These are phyloP conservation scores for Zasmidium citrigriseum DNA, from an alignment of 2,329 filamentous ascomycete species.

Conservation along the genomic window DNA sequence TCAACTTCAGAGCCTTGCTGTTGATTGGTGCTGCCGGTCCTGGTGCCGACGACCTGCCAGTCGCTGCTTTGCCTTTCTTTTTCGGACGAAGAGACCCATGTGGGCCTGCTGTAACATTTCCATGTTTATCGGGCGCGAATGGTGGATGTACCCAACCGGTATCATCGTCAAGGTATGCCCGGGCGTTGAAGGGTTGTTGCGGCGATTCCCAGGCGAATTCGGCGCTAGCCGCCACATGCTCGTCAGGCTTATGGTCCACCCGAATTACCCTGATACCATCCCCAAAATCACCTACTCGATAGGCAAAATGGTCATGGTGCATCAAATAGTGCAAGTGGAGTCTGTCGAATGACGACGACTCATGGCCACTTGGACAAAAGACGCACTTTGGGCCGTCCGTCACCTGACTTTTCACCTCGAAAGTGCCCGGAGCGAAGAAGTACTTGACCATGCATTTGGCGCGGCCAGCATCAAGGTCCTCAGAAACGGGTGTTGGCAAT, in stretches of 20 bases:
- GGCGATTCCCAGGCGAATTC: conserved; percentile 37
- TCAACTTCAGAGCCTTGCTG: not conserved
- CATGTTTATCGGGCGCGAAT: too few species aligned
- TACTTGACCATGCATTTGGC: conserved; percentile 29
- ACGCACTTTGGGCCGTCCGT: conserved; percentile 26
- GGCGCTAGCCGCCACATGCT: too few species aligned
- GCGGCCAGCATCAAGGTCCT: conserved; percentile 18
- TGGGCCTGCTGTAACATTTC: too few species aligned
- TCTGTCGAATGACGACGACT: conserved; percentile 28
- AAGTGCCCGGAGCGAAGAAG: conserved; percentile 11
- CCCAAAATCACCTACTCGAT: conserved; percentile 22
- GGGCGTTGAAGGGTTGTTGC: conserved; percentile 36
- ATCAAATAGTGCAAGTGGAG: conserved; percentile 38
- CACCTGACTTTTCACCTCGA: conserved; percentile 7
- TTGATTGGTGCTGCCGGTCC: too few species aligned
- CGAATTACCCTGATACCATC: conserved; percentile 19
- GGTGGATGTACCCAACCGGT: too few species aligned
- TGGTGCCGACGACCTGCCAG: not conserved
- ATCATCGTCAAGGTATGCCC: conserved; percentile 37
- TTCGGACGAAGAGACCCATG: too few species aligned
- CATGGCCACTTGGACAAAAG: conserved; percentile 21
- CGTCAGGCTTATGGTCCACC: conserved; percentile 10
- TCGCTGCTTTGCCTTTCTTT: conserved; percentile 2
- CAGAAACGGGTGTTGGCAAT: conserved; percentile 30
- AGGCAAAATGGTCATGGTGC: conserved; percentile 39